phyloP scores from a whole-genome alignment of 23 red algal species.

The Cyanidium caldarium region DNA sequence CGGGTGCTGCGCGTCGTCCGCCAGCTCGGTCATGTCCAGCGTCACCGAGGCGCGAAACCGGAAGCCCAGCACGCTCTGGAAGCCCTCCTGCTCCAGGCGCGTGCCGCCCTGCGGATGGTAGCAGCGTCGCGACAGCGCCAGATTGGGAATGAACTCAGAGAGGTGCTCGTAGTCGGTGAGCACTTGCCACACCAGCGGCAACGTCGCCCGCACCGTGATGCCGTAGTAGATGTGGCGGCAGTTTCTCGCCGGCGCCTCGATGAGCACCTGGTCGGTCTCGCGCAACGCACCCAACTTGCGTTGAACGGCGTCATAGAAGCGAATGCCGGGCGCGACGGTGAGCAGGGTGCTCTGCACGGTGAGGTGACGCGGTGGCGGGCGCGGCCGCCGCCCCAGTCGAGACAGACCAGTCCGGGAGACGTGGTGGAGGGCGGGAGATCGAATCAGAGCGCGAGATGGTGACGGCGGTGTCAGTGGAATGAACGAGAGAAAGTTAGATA shows the following conservation, averaged over 20 bases:
- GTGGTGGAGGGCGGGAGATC: too few species aligned
- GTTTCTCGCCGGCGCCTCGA: slow-evolving; percentile 45
- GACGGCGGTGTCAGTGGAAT: too few species aligned
- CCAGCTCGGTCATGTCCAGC: slow-evolving; percentile 87
- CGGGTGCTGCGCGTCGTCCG: not conserved
- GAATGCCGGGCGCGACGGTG: too few species aligned
- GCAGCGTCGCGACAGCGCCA: slow-evolving; percentile 27
- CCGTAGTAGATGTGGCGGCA: slow-evolving; percentile 20
- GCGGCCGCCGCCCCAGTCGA: too few species aligned
- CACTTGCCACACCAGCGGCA: slow-evolving; percentile 49
- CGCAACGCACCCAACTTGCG: too few species aligned
- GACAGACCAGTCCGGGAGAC: too few species aligned
- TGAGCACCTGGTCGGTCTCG: slow-evolving; percentile 27
- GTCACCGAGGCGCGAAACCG: slow-evolving; percentile 65
- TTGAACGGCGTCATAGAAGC: too few species aligned
- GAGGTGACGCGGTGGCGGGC: too few species aligned
- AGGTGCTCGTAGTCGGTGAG: slow-evolving; percentile 70
- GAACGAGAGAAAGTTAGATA: too few species aligned
- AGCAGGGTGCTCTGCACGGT: too few species aligned
- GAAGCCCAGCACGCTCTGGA: slow-evolving; percentile 77
- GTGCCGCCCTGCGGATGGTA: slow-evolving; percentile 57
- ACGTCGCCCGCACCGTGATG: slow-evolving; percentile 33
- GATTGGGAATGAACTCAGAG: slow-evolving; percentile 65
- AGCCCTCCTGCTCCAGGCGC: slow-evolving; percentile 71
- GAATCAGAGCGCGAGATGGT: too few species aligned